Base-by-base conservation (phyloP, 164 flowering plant species). In the Vitis rotundifolia region DNA sequence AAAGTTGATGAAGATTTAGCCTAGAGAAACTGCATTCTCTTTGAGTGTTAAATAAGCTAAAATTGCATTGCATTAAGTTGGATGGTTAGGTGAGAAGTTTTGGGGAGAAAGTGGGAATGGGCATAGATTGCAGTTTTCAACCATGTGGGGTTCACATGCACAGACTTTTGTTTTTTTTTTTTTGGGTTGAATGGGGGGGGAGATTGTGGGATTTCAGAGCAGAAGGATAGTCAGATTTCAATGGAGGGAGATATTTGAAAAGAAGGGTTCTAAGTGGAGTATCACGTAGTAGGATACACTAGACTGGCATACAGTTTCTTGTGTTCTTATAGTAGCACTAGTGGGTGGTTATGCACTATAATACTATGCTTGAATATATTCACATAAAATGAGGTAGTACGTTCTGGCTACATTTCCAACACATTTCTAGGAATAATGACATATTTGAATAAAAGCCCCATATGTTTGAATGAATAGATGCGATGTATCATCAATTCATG, bases 151-250 rank as follows among this genome's bases (percentile, higher is more conserved):
- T 60, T 63, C 71, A 61, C 70, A 69, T 62, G 68, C 15, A 64
- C 61, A 63, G 59, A 47, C 72, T 28, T 67, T 75, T 76, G n/a
- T n/a, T 48, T 22, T 22, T 58, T 59, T 22, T 65, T 4, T 4
- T 37, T 37, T 37, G 2, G 44, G 44, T 62, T 37, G 28, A 28
- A 28, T 66, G 29, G 29, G 37, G 54, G 54, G 66, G 64, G 63
- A 63, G 18, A 16, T 51, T 65, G 75, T 76, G 79, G 70, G 56
- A 53, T 72, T 53, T 67, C 74, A 72, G 76, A 66, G 79, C 68
- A 66, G 62, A 78, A 67, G 59, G 57, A 65, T 19, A 13, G 64
- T 63, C 71, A 58, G 65, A 59, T 59, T 73, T 72, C 56, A 48
- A 63, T 50, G 68, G 51, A 64, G 68, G 26, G 31, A 51, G 49